Conservation (phyloP, 345 rosid genomes). For the Cochlearia excelsa region DNA sequence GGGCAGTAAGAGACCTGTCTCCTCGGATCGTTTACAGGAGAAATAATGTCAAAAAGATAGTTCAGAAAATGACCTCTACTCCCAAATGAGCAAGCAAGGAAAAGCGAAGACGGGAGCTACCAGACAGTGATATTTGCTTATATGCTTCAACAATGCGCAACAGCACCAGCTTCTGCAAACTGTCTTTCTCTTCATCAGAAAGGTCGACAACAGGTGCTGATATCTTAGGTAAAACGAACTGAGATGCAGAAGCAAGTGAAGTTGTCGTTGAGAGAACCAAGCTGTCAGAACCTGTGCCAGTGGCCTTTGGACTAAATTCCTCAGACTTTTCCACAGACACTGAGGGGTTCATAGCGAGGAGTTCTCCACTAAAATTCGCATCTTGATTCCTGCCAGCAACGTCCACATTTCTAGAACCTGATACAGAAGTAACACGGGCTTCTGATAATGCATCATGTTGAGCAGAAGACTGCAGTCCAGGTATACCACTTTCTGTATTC, state of each 20-base stretch:
- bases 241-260: constrained; percentile 48
- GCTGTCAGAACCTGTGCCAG: constrained; percentile 44
- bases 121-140: constrained; percentile 75
- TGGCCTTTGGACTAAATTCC: constrained; percentile 68
- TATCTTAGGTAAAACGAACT: constrained; percentile 72
- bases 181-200: constrained; percentile 74
- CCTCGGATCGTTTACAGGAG: not conserved
- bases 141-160: constrained; percentile 74
- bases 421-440: constrained; percentile 51
- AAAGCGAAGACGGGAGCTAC: constrained; percentile 71
- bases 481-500: constrained; percentile 65
- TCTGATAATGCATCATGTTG: constrained; percentile 54
- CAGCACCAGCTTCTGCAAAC: constrained; percentile 64
- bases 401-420: constrained; percentile 55
- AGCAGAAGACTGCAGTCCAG: constrained; percentile 72
- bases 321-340: constrained; percentile 76
- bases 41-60: constrained; percentile 13
- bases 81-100: constrained; percentile 83
- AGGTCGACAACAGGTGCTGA: constrained; percentile 83
- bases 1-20: constrained; percentile 3
- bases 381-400: constrained; percentile 60
- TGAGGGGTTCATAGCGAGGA: constrained; percentile 53
- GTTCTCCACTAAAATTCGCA: constrained; percentile 48
- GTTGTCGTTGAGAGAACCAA: constrained; percentile 58
- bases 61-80: constrained; percentile 59